These are phyloP conservation scores for Cyberlindnera euphorbiae DNA, from an alignment of 805 yeast species.

Conservation along the genomic window DNA sequence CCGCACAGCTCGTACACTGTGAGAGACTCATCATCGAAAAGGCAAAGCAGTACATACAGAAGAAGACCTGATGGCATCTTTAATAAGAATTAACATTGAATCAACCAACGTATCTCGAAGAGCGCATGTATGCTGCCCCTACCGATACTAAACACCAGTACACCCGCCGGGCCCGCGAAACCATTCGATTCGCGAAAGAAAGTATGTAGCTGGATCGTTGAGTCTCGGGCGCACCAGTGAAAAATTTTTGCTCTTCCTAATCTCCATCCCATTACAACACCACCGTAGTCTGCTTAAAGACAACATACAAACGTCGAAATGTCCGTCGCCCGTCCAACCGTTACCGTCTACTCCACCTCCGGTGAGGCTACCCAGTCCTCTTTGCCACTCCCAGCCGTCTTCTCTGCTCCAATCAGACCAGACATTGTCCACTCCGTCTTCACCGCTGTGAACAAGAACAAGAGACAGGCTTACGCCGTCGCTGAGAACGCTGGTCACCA, in stretches of 20 bases:
- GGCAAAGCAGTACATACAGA: constrained; percentile 10
- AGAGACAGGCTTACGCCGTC: constrained; percentile 99
- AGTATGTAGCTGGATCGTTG: too few species aligned
- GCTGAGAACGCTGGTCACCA: constrained; percentile 99
- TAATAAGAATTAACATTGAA: background rate
- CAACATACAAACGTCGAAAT: constrained; percentile 13
- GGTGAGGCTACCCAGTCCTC: constrained; percentile 85
- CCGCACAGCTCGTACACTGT: constrained; percentile 16
- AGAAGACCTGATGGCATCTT: constrained; percentile 6
- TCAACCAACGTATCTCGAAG: background rate
- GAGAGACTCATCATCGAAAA: constrained; percentile 16
- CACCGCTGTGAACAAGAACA: constrained; percentile 98
- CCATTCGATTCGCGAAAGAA: too few species aligned
- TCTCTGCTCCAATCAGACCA: constrained; percentile 99
- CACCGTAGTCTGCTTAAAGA: background rate
- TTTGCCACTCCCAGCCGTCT: constrained; percentile 95
- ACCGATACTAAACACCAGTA: constrained; percentile 3
- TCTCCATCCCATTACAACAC: background rate
- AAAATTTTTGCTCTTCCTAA: constrained; percentile 5
- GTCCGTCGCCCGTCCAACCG: constrained; percentile 77
- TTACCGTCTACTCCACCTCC: constrained; percentile 82
- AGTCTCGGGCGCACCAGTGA: constrained; percentile 5
- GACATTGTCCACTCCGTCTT: constrained; percentile 98
- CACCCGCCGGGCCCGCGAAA: too few species aligned
- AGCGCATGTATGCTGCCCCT: background rate